A percentile compares a stretch with the other conserved stretches of the same genome.
These are phyloP conservation scores for Umbelopsis isabellina DNA, from an alignment of 192 early-diverging fungal genomes.

Conservation along the genomic window DNA sequence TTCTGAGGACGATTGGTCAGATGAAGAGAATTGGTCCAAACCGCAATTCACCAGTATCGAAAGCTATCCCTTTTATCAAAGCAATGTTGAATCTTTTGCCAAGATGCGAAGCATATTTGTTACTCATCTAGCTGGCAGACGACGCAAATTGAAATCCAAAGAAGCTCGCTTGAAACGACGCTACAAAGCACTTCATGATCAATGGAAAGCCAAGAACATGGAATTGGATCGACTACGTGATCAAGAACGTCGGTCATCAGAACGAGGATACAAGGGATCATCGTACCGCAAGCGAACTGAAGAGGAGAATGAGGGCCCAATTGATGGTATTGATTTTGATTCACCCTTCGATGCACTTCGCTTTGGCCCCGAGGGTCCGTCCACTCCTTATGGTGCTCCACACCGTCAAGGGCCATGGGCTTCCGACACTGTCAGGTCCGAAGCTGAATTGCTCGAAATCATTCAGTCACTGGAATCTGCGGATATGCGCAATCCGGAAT, in stretches of 20 bases:
- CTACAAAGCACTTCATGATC: constrained; percentile 50
- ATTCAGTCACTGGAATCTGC: constrained; percentile 72
- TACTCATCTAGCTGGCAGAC: background rate
- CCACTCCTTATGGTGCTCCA: constrained; percentile 34
- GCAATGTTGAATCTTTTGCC: constrained; percentile 34
- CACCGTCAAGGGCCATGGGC: constrained; percentile 48
- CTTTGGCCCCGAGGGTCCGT: constrained; percentile 23
- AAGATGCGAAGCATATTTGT: constrained; percentile 18
- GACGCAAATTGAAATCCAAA: constrained; percentile 37
- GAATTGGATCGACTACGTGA: constrained; percentile 34
- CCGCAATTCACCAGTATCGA: constrained; percentile 40
- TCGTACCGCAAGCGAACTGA: constrained; percentile 17
- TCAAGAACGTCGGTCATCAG: constrained; percentile 32
- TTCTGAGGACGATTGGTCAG: constrained; percentile 29
- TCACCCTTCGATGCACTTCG: constrained; percentile 30
- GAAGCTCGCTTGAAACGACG: constrained; percentile 46
- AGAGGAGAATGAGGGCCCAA: constrained; percentile 27
- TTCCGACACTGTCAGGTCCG: constrained; percentile 75
- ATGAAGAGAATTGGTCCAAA: constrained; percentile 36
- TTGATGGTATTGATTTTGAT: constrained; percentile 30
- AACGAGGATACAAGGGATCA: constrained; percentile 19
- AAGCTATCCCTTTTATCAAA: constrained; percentile 50
- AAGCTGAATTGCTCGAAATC: constrained; percentile 77
- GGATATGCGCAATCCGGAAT: constrained; percentile 72
- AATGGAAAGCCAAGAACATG: constrained; percentile 49